These are phyloP conservation scores for Zasmidium angulare DNA, from an alignment of 2,329 filamentous ascomycete species.

Conservation along the genomic window DNA sequence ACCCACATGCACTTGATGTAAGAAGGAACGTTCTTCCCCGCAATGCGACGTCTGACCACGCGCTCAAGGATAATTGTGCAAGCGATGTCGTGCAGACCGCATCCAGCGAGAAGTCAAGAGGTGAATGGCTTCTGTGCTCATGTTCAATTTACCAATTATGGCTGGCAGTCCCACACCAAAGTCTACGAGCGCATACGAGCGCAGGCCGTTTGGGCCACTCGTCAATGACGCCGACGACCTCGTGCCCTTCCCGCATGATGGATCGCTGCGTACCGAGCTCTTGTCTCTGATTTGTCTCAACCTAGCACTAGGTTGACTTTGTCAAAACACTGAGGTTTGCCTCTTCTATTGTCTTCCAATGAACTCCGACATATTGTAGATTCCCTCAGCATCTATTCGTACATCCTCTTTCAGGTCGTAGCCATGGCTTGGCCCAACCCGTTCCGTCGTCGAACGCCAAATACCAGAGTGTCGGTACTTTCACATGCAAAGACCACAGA, in stretches of 20 bases:
- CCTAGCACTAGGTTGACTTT: neutral
- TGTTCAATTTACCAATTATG: neutral
- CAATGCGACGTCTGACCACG: neutral
- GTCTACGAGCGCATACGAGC: neutral
- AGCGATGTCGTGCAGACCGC: slow-evolving; percentile 3
- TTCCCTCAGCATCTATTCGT: neutral
- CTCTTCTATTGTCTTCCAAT: too few relatives aligned
- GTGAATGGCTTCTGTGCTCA: neutral
- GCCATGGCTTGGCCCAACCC: slow-evolving; percentile 47
- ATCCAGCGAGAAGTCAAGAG: neutral
- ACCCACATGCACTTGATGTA: too few relatives aligned
- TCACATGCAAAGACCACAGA: slow-evolving; percentile 17
- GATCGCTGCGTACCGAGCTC: neutral
- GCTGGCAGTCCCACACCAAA: neutral
- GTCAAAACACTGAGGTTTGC: too few relatives aligned
- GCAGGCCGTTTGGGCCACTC: neutral
- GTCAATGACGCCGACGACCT: neutral
- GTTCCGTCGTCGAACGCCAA: slow-evolving; percentile 43
- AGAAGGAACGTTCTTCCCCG: neutral
- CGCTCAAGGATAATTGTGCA: slow-evolving; percentile 2
- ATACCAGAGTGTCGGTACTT: slow-evolving; percentile 43
- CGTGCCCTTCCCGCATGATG: neutral
- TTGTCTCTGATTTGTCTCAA: neutral
- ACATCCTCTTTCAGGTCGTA: neutral
- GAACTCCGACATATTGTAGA: too few relatives aligned